phyloP scores from a whole-genome alignment of 495 filamentous ascomycete species.

The Pyrenopolyporus hunteri region DNA sequence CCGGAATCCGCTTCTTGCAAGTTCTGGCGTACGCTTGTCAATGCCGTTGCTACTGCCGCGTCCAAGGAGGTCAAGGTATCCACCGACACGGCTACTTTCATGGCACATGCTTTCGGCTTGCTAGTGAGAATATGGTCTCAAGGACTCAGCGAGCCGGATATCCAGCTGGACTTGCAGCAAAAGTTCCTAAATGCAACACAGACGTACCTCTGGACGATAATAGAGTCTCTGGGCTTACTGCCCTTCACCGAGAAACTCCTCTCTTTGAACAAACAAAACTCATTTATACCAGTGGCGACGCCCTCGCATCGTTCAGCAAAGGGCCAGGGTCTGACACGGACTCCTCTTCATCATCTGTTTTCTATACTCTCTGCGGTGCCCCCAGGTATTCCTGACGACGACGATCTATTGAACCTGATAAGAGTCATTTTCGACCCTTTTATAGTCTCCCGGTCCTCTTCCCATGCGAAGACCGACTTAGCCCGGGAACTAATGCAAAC shows the following conservation, averaged over 20 bases:
- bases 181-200: conserved; percentile 66
- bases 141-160: conserved; percentile 37
- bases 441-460: conserved; percentile 27
- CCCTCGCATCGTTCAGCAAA: conserved; percentile 58
- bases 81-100: conserved; percentile 76
- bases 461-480: conserved; percentile 49
- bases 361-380: conserved; percentile 53
- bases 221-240: conserved; percentile 69
- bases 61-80: conserved; percentile 91
- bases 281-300: conserved; percentile 53
- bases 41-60: conserved; percentile 74
- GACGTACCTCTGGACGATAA: conserved; percentile 64
- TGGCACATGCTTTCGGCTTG: conserved; percentile 71
- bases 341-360: conserved; percentile 59
- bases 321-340: conserved; percentile 42
- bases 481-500: conserved; percentile 49
- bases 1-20: conserved; percentile 55
- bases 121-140: conserved; percentile 70
- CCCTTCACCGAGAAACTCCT: conserved; percentile 82
- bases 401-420: conserved; percentile 50
- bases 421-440: conserved; percentile 53
- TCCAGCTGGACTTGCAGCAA: conserved; percentile 32
- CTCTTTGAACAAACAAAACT: conserved; percentile 48
- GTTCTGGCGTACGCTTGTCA: conserved; percentile 74
- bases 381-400: conserved; percentile 50